These are phyloP conservation scores for Bipolaris zeicola DNA, from an alignment of 2,329 filamentous ascomycete genomes.

Conservation along the genomic window DNA sequence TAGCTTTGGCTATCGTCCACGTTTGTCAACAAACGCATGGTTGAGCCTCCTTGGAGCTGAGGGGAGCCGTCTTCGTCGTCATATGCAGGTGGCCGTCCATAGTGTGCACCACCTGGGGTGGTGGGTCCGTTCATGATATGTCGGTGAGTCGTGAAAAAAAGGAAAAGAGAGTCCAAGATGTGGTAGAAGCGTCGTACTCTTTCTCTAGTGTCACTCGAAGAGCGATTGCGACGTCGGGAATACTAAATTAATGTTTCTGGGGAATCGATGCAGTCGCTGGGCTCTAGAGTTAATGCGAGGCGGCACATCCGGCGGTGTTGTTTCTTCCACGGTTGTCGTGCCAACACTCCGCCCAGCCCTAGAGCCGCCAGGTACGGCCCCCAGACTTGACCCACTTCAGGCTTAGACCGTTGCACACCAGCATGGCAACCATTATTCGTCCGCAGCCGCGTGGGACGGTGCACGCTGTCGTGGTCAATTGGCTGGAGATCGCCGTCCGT, in stretches of 20 bases:
- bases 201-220: constrained; percentile 6
- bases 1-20: constrained; percentile 51
- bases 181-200: constrained; percentile 1
- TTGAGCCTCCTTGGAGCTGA: constrained; percentile 49
- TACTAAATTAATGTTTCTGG: constrained; percentile 24
- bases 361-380: constrained; percentile 11
- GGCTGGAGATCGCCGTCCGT: constrained; percentile 2
- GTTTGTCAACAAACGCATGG: constrained; percentile 58
- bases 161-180: not conserved
- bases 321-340: constrained; percentile 17
- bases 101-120: constrained; percentile 44
- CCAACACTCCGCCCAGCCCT: constrained; percentile 10
- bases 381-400: constrained; percentile 10
- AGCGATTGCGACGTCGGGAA: constrained; percentile 19
- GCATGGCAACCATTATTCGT: constrained; percentile 1
- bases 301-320: constrained; percentile 14
- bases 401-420: constrained; percentile 10
- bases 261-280: constrained; percentile 18
- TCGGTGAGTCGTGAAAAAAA: constrained; percentile 9
- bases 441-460: constrained; percentile 8
- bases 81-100: constrained; percentile 54
- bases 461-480: constrained; percentile 3
- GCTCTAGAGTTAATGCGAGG: constrained; percentile 10
- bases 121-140: constrained; percentile 41
- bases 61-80: constrained; percentile 49